Base-by-base conservation (phyloP, 1,284 basidiomycete species). In the Coniferiporia weirii region DNA sequence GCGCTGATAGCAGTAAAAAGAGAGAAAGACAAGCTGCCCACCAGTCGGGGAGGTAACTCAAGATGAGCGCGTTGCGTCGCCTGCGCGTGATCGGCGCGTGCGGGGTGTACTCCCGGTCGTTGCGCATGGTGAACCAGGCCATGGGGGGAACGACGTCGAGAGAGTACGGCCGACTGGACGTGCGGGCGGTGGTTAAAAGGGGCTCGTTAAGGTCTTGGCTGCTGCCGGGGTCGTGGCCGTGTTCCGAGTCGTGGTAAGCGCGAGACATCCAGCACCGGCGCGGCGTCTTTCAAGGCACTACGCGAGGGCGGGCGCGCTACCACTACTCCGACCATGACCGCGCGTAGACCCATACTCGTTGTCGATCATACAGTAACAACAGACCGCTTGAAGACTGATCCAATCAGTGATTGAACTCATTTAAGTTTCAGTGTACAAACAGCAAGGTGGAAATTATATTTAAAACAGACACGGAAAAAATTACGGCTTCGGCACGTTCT, bases 1-100 rank as follows among this genome's bases (percentile, higher is more conserved):
- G 50, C 45, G n/a, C 43, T 46, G 51, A 43, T 51, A 52, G 61
- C 55, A 32, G 57, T 38, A 43, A 46, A 35, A 47, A 38, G 47
- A 36, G 20, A 58, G 43, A 54, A n/a, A 27, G 27, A 27, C 27
- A 8, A 3, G 7, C 40, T 36, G 69, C 80, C 63, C 62, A 89
- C 89, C 89, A 91, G 67, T 91, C 89, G 0, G 85, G 85, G 22
- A 79, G 76, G 72, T 91, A 91, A 15, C 83, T 85, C 51, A 75
- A 66, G 22, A 88, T 62, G 4, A 89, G 71, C 48, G 46, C 47
- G 12, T 54, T 45, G n/a, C 52, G 56, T 27, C 56, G 36, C 43
- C 40, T 49, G 20, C 56, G 46, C 17, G 54, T 46, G 45, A 56
- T 58, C 47, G 27, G 48, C 13, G 50, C 43, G 34, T 27, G 45